Evolutionary conservation across 768 basidiomycete species (phyloP).

Genomic region (Lactarius hatsudake): DNA sequence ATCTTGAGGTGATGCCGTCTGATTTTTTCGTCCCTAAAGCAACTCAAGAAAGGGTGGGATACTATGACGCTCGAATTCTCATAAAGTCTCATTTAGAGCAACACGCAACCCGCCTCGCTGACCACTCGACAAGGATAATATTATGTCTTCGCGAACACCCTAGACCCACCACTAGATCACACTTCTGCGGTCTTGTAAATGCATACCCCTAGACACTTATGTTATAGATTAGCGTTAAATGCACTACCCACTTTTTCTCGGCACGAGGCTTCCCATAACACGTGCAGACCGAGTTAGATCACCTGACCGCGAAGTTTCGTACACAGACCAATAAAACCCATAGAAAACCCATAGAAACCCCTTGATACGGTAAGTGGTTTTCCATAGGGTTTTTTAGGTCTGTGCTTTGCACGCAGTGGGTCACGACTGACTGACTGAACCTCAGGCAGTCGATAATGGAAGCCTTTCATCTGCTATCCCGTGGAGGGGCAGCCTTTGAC

Average conservation of each 20-base stretch:
- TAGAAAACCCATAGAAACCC: no score
- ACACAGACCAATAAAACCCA: no score
- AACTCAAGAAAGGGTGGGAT: constrained; percentile 68
- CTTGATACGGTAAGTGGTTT: no score
- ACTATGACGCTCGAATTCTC: constrained; percentile 3
- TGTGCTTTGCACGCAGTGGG: no score
- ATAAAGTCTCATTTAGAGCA: not conserved
- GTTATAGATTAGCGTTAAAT: not conserved
- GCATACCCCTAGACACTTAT: not conserved
- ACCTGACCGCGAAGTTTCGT: constrained; percentile 23
- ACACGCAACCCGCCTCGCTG: not conserved
- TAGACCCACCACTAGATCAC: not conserved
- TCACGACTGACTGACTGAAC: no score
- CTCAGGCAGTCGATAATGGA: constrained; percentile 50
- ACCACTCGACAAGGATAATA: not conserved
- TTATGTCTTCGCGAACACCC: not conserved
- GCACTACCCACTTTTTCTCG: not conserved
- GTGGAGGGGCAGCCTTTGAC: constrained; percentile 81
- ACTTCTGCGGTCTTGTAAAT: not conserved
- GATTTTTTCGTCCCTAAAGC: constrained; percentile 39
- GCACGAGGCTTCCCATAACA: not conserved
- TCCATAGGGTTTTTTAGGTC: no score
- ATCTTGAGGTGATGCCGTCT: not conserved
- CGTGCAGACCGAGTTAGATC: not conserved
- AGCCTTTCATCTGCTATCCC: constrained; percentile 85